Base-by-base conservation (phyloP, 768 basidiomycete species). In the Trametes coccinea region DNA sequence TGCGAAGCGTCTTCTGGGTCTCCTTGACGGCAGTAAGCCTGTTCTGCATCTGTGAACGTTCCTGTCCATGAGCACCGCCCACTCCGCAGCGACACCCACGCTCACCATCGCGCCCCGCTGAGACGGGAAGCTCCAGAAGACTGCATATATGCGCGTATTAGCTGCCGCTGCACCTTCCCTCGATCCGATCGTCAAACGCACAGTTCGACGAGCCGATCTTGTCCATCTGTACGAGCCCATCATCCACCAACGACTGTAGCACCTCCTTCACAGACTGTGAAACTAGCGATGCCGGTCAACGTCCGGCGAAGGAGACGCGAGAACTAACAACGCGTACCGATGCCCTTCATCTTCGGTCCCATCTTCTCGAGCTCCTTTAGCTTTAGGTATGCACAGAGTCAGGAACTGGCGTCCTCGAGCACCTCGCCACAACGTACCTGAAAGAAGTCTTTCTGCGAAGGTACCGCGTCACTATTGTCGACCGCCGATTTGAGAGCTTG, bases 161-260 rank as follows among this genome's bases (percentile, higher is more conserved):
- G 52, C 3, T 4, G 29, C 45, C 56, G 56, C 70, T 3, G 3
- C 2, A 27, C 8, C 45, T 27, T 11, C 6, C 11, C 11, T 37
- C 34, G 34, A 11, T 5, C 13, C 34, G 73, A 64, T 52, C 31
- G 6, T 1, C 59, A 3, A 4, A 75, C 88, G 67, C 71, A 93
- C 95, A 97, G 71, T 96, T 97, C 3, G 92, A 93, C 8, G 94
- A 90, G 34, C 95, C 95, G 59, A 96, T 95, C 76, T 98, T 98
- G 74, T 98, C 95, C 47, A 79, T 79, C 70, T 90, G 86, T 27
- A 96, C 93, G 31, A 95, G 78, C 1, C 88, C 86, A 67, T 97
- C 95, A 65, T 94, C 90, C 9, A 93, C 87, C 31, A 98, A 81
- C 2, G 89, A 88, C 68, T 93, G 90, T 2, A 97, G 74, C 0